Conservation (phyloP, 495 filamentous ascomycete genomes). For the Extremus antarcticus region DNA sequence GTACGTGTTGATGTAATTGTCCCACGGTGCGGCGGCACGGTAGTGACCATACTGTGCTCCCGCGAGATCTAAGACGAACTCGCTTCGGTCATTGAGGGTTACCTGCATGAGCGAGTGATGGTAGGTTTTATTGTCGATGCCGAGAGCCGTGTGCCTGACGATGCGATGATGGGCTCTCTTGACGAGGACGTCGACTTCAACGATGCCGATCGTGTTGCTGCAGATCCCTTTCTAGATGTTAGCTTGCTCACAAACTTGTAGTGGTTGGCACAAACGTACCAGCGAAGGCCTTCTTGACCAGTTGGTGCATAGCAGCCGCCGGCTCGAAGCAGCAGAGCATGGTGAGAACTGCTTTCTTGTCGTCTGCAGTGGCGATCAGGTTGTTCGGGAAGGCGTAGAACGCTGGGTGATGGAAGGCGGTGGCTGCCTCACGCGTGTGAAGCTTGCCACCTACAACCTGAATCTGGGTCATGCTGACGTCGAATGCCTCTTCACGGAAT, state of each 20-base stretch:
- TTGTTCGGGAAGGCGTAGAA: constrained; percentile 3
- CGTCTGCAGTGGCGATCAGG: neutral
- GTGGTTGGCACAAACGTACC: neutral
- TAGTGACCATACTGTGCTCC: constrained; percentile 20
- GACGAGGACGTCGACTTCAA: neutral
- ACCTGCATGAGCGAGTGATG: neutral
- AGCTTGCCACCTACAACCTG: neutral
- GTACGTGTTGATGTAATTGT: neutral
- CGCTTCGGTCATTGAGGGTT: constrained; percentile 7
- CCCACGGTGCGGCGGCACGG: neutral
- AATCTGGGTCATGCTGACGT: neutral
- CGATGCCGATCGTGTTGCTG: neutral
- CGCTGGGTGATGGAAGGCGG: neutral
- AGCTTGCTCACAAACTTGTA: no score
- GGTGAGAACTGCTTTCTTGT: constrained; percentile 1
- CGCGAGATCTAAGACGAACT: constrained; percentile 13
- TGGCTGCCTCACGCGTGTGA: neutral
- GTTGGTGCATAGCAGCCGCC: neutral
- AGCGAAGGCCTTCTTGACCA: neutral
- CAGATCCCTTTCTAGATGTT: neutral
- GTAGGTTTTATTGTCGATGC: neutral
- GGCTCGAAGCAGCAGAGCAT: neutral
- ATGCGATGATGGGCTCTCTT: neutral
- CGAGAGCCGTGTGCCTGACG: neutral
- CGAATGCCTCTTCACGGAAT: constrained; percentile 5